Conservation (phyloP, 331 rosid species). For the Malus hybrid region DNA sequence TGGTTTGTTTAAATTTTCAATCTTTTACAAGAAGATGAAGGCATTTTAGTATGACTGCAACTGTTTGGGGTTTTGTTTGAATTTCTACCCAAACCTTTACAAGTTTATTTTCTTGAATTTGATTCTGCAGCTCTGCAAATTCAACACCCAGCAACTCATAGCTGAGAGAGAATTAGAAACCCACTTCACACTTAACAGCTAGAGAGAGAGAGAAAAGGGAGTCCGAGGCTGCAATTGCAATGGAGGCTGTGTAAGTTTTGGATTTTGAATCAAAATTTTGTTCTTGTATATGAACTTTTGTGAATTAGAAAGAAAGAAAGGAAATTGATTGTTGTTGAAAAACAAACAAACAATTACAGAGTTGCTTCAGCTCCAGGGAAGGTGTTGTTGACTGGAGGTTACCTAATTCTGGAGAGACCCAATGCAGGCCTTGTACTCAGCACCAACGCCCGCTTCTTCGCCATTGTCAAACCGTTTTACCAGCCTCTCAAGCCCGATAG, state of each 20-base stretch:
- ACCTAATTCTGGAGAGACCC: constrained; percentile 80
- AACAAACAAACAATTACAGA: constrained; percentile 18
- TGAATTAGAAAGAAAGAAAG: neutral
- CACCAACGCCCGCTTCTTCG: constrained; percentile 88
- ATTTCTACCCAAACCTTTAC: too few species aligned
- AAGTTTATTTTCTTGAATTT: too few species aligned
- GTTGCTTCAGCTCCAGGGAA: constrained; percentile 96
- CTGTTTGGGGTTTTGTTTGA: too few species aligned
- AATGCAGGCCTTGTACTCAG: constrained; percentile 88
- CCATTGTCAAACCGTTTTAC: constrained; percentile 63
- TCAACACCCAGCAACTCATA: too few species aligned
- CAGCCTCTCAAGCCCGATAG: constrained; percentile 38
- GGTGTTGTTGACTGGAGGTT: constrained; percentile 85
- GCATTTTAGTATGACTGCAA: too few species aligned
- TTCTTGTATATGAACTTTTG: neutral
- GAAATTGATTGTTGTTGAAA: neutral
- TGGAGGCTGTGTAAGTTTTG: neutral
- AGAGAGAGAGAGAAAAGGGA: neutral
- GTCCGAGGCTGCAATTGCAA: neutral
- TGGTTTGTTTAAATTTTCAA: too few species aligned
- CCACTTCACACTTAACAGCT: too few species aligned
- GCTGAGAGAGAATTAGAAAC: too few species aligned
- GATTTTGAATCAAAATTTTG: neutral
- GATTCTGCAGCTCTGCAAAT: too few species aligned
- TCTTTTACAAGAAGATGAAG: too few species aligned